These are phyloP conservation scores for Volvariella volvacea DNA, from an alignment of 1,284 basidiomycete genomes.

Conservation along the genomic window DNA sequence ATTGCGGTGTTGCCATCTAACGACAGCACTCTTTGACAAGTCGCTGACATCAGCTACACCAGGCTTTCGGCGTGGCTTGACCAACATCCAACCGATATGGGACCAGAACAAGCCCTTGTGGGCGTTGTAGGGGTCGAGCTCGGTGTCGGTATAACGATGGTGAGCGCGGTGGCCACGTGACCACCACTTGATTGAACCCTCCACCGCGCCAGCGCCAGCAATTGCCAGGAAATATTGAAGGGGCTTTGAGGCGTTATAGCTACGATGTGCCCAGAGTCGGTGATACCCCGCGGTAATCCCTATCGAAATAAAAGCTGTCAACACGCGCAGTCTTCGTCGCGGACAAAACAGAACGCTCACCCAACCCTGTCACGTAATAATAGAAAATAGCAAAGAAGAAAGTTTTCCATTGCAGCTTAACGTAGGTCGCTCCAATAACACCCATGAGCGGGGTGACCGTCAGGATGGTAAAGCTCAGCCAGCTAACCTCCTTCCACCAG, in stretches of 20 bases:
- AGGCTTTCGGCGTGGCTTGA: conserved; percentile 84
- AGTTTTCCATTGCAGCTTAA: conserved; percentile 62
- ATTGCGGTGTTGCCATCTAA: conserved; percentile 84
- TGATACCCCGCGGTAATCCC: conserved; percentile 82
- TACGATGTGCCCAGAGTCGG: conserved; percentile 87
- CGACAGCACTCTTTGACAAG: conserved; percentile 68
- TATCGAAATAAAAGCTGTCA: conserved; percentile 11
- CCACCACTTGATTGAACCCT: conserved; percentile 95
- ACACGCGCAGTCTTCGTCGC: conserved; percentile 1
- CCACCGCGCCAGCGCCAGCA: conserved; percentile 80
- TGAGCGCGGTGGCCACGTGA: conserved; percentile 90
- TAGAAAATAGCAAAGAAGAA: conserved; percentile 67
- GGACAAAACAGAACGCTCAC: conserved; percentile 25
- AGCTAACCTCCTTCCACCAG: conserved; percentile 68
- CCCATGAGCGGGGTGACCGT: conserved; percentile 68
- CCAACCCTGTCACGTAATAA: conserved; percentile 84
- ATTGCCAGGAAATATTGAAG: conserved; percentile 76
- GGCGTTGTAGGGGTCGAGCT: conserved; percentile 91
- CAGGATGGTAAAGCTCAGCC: conserved; percentile 56
- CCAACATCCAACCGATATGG: conserved; percentile 90
- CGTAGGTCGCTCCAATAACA: conserved; percentile 59
- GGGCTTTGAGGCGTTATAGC: conserved; percentile 82
- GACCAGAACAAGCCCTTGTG: conserved; percentile 77
- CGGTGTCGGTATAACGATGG: conserved; percentile 93
- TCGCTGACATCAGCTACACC: conserved; percentile 88